Evolutionary conservation across 495 filamentous ascomycete species (phyloP), one percentile per base, ranked within the genome.

Genomic region (Bryoglossum gracile): DNA sequence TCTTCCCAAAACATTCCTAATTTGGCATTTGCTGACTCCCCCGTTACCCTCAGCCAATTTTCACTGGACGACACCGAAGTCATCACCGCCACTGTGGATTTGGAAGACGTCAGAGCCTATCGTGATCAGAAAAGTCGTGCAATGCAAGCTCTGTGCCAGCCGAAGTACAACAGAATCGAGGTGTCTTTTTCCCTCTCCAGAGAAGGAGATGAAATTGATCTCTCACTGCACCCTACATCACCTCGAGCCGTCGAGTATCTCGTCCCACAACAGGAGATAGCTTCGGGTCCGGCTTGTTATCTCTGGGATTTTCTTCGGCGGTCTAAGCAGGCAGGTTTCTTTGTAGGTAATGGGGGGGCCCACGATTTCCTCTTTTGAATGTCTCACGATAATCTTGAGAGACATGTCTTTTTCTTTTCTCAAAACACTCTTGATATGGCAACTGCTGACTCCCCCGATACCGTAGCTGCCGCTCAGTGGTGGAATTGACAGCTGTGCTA

Each of bases 271-370:
- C 5, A 5, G 14, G 87, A 94, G 51, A 86, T 91, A 53, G 79
- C 81, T 0, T 68, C 88, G 0, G 76, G 77, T 0, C 74, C 80
- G 0, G 86, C 79, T 1, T 83, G 80, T 60, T 95, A 80, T 70
- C 67, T 95, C 0, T 95, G 88, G 87, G 86, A 94, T 56, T 95
- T 94, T 51, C 76, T 94, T 0, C 69, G 85, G 2, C 62, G 87
- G n/a, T n/a, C n/a, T n/a, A n/a, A n/a, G n/a, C n/a, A n/a, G n/a
- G n/a, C n/a, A n/a, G n/a, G n/a, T n/a, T n/a, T n/a, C n/a, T n/a
- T n/a, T n/a, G n/a, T n/a, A n/a, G n/a, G n/a, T n/a, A n/a, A n/a
- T n/a, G n/a, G n/a, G n/a, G n/a, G n/a, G n/a, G n/a, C n/a, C n/a
- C n/a, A n/a, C n/a, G n/a, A n/a, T n/a, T n/a, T n/a, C n/a, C n/a